phyloP scores from a whole-genome alignment of 176 grass and related monocot species.

The Paspalum notatum region DNA sequence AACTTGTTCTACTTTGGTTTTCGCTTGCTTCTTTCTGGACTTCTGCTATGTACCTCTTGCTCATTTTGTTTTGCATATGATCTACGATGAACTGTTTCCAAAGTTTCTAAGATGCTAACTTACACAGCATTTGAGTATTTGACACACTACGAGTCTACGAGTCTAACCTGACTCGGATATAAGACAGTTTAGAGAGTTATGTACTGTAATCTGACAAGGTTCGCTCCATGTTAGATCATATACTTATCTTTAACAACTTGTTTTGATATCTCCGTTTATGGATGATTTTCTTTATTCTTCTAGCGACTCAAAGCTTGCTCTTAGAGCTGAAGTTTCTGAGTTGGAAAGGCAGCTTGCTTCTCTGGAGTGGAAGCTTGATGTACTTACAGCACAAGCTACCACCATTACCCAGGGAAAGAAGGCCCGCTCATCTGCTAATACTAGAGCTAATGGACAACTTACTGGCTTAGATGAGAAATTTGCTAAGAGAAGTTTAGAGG shows the following conservation, averaged over 20 bases:
- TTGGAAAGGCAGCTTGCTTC: slow-evolving; percentile 88
- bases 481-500: slow-evolving; percentile 59
- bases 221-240: not conserved
- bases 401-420: slow-evolving; percentile 79
- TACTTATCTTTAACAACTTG: not conserved
- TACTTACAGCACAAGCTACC: slow-evolving; percentile 80
- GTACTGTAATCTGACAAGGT: not conserved
- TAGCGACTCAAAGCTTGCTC: slow-evolving; percentile 82
- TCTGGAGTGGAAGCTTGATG: slow-evolving; percentile 74
- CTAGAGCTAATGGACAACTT: slow-evolving; percentile 38
- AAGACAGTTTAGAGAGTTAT: not conserved
- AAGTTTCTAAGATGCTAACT: slow-evolving; percentile 16
- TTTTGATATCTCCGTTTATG: slow-evolving; percentile 38
- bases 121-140: not conserved
- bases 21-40: not conserved
- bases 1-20: not conserved
- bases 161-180: slow-evolving; percentile 16
- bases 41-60: not conserved
- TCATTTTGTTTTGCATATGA: slow-evolving; percentile 19
- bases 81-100: not conserved
- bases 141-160: slow-evolving; percentile 1
- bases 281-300: slow-evolving; percentile 25
- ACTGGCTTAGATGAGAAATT: slow-evolving; percentile 44
- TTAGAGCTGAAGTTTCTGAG: slow-evolving; percentile 76
- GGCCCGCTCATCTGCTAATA: slow-evolving; percentile 57